A percentile compares a stretch with the other conserved stretches of the same genome.
Conservation (phyloP, 2,329 filamentous ascomycete species). For the Diplodia mutila region DNA sequence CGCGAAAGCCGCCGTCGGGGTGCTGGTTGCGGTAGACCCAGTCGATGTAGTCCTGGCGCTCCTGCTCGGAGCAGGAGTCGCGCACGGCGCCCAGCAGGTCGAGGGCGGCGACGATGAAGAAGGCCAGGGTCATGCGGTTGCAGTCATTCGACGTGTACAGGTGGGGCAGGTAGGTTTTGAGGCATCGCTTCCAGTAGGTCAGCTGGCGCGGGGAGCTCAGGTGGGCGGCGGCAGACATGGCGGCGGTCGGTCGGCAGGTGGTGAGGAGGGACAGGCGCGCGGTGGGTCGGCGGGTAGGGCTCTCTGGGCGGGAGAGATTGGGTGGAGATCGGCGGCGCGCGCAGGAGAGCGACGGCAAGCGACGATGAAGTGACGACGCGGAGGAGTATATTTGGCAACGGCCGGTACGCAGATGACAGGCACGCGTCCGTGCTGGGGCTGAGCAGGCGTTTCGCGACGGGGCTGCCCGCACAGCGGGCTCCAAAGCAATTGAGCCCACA, state of each 20-base stretch:
- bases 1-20: conserved; percentile 83
- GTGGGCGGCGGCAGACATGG: conserved; percentile 1
- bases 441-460: too few species aligned
- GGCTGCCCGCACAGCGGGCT: too few species aligned
- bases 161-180: conserved; percentile 77
- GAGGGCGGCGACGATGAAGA: conserved; percentile 84
- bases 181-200: conserved; percentile 90
- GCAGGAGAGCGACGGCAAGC: conserved; percentile 13
- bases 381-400: conserved; percentile 18
- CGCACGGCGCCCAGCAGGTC: conserved; percentile 74
- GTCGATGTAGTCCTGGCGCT: conserved; percentile 61
- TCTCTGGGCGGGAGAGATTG: background rate
- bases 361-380: background rate
- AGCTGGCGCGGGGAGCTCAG: conserved; percentile 62
- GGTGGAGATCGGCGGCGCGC: background rate
- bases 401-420: conserved; percentile 1
- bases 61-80: conserved; percentile 56
- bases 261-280: background rate
- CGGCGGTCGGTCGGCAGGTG: background rate
- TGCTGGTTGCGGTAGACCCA: conserved; percentile 92
- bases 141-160: conserved; percentile 88
- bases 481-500: too few species aligned
- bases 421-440: conserved; percentile 7
- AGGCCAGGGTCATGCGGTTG: conserved; percentile 85
- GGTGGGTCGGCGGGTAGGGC: conserved; percentile 22